phyloP scores from a whole-genome alignment of 108 stramenopile genomes.

The Chaetoceros tenuissimus region DNA sequence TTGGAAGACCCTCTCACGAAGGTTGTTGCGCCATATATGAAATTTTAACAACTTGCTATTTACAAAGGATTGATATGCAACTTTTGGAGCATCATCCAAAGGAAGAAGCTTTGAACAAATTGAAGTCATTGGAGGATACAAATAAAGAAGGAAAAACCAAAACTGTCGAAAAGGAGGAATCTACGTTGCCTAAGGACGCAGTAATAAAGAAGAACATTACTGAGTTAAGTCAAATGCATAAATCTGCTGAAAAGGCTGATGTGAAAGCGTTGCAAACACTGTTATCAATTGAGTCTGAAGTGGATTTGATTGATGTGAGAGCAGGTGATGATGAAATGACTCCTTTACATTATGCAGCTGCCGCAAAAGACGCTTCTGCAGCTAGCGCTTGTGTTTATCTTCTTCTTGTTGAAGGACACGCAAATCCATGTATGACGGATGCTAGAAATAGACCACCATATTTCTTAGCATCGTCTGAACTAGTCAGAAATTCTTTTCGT shows the following conservation, averaged over 20 bases:
- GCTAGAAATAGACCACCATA: constrained; percentile 56
- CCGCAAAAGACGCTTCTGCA: constrained; percentile 10
- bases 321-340: constrained; percentile 47
- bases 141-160: neutral
- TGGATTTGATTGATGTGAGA: constrained; percentile 17
- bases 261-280: constrained; percentile 32
- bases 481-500: constrained; percentile 73
- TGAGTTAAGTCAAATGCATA: constrained; percentile 49
- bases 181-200: neutral
- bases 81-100: neutral
- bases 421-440: constrained; percentile 63
- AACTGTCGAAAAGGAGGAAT: constrained; percentile 1
- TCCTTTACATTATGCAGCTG: constrained; percentile 55
- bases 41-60: constrained; percentile 22
- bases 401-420: constrained; percentile 55
- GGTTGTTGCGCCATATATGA: constrained; percentile 22
- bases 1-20: constrained; percentile 63
- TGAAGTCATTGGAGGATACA: neutral
- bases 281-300: constrained; percentile 14
- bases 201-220: constrained; percentile 5
- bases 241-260: constrained; percentile 51
- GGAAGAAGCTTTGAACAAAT: neutral
- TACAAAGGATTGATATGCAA: constrained; percentile 13
- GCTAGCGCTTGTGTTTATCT: constrained; percentile 27
- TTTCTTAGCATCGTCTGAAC: constrained; percentile 56